Percentiles rank a stretch among this genome's conserved stretches.
Evolutionary conservation across 176 grass and related monocot species (phyloP).

Genomic region (Triticum turgidum): DNA sequence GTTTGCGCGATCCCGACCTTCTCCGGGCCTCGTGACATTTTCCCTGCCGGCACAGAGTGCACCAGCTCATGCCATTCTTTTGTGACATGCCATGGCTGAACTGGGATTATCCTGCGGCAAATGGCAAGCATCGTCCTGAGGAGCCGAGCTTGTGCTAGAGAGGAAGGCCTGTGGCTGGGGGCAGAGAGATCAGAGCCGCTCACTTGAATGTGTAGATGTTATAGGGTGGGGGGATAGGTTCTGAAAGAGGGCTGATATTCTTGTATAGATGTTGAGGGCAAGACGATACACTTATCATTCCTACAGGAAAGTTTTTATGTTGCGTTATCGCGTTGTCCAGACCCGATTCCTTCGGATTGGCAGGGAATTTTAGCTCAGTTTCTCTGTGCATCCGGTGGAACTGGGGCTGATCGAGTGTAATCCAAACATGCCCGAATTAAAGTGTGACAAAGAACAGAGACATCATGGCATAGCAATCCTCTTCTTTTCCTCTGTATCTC

Average conservation of each 20-base stretch:
- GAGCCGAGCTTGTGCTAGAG: neutral
- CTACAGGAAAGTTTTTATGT: neutral
- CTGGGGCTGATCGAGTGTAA: neutral
- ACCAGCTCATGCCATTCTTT: neutral
- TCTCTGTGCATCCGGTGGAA: neutral
- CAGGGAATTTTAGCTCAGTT: neutral
- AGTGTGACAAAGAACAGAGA: neutral
- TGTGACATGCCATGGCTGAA: neutral
- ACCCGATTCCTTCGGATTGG: neutral
- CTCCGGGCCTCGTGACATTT: slow-evolving; percentile 33
- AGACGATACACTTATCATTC: neutral
- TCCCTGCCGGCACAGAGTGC: neutral
- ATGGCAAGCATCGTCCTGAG: neutral
- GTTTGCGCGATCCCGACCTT: slow-evolving; percentile 47
- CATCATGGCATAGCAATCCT: neutral
- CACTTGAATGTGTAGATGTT: slow-evolving; percentile 34
- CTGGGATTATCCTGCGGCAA: neutral
- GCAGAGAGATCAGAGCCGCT: neutral
- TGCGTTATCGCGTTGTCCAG: neutral
- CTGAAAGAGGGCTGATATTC: slow-evolving; percentile 18
- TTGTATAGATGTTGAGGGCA: slow-evolving; percentile 38
- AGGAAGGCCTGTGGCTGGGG: neutral
- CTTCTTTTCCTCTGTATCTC: neutral
- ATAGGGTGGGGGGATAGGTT: slow-evolving; percentile 20
- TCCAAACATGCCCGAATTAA: neutral